Percentiles rank a stretch among this genome's conserved stretches.
phyloP scores from a whole-genome alignment of 441 rosid genomes.

The Croton laevigatus region DNA sequence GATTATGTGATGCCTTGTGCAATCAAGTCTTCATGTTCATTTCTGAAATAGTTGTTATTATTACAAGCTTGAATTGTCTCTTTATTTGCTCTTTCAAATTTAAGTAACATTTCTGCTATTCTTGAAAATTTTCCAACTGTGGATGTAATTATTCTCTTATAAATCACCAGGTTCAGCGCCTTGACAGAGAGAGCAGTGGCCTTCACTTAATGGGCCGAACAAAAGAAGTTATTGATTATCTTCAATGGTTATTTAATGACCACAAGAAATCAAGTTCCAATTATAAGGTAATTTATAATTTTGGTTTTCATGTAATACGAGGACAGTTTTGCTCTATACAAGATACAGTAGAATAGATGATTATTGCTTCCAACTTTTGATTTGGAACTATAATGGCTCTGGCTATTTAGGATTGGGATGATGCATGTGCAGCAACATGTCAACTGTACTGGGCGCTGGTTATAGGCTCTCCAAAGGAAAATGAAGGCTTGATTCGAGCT shows the following conservation, averaged over 20 bases:
- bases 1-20: neutral
- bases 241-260: constrained; percentile 68
- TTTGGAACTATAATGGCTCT: constrained; percentile 5
- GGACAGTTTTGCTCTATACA: neutral
- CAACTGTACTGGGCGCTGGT: constrained; percentile 86
- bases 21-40: neutral
- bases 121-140: neutral
- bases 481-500: constrained; percentile 70
- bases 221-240: constrained; percentile 59
- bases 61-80: neutral
- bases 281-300: constrained; percentile 46
- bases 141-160: neutral
- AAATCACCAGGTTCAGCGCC: constrained; percentile 70
- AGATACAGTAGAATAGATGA: neutral
- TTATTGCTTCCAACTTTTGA: constrained; percentile 11
- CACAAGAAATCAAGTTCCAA: constrained; percentile 43
- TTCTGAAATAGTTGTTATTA: neutral
- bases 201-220: constrained; percentile 78
- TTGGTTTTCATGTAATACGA: neutral
- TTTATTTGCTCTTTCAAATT: neutral
- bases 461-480: constrained; percentile 80
- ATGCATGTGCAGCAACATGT: constrained; percentile 64
- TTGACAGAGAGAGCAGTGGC: constrained; percentile 89
- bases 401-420: constrained; percentile 64
- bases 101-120: neutral